Conservation (phyloP, 495 filamentous ascomycete genomes). For the Trichoderma virens region DNA sequence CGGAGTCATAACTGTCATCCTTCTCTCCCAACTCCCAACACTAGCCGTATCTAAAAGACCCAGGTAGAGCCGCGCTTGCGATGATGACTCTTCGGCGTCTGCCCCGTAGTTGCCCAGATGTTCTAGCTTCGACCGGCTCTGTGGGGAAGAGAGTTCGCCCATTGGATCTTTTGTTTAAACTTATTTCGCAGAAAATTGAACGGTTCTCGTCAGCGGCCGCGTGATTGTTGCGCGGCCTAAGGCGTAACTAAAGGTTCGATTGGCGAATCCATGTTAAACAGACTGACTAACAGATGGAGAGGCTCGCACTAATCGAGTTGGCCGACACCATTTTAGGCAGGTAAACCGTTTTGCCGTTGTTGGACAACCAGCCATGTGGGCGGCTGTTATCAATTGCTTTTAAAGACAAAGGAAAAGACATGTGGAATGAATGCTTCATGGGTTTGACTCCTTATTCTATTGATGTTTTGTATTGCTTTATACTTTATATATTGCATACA, state of each 20-base stretch:
- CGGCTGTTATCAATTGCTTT: too few species aligned
- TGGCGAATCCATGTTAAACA: background rate
- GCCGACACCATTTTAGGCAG: background rate
- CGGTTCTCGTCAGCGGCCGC: background rate
- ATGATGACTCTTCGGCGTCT: background rate
- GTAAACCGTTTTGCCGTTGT: background rate
- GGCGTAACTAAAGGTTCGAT: background rate
- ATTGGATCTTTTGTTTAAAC: background rate
- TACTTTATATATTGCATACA: background rate
- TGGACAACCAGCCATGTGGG: too few species aligned
- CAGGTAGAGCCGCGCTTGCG: too few species aligned
- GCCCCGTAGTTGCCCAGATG: too few species aligned
- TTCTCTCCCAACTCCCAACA: too few species aligned
- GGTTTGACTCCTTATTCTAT: too few species aligned
- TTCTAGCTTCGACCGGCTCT: too few species aligned
- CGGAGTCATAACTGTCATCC: background rate
- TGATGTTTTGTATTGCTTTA: too few species aligned
- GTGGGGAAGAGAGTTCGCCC: background rate
- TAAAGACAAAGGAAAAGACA: too few species aligned
- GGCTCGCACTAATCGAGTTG: background rate
- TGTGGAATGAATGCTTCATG: too few species aligned
- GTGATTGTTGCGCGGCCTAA: background rate
- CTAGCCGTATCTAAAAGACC: background rate
- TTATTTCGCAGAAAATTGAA: background rate
- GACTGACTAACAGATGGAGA: too few species aligned